Percentiles rank a stretch among this genome's conserved stretches.
These are phyloP conservation scores for Nicotiana otophora DNA, from an alignment of 257 asterid genomes.

Conservation along the genomic window DNA sequence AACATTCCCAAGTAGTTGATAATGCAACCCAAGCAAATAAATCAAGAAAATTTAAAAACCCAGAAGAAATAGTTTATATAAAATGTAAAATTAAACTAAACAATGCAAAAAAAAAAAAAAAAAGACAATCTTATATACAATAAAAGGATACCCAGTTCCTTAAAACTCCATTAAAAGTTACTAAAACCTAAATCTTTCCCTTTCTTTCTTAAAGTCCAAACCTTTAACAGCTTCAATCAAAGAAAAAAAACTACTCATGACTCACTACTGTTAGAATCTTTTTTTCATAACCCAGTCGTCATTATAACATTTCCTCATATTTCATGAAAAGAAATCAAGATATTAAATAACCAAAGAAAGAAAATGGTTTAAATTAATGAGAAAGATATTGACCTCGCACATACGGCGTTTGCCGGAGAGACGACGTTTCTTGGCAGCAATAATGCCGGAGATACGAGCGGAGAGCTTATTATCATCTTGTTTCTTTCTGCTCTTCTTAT, in stretches of 20 bases:
- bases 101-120: too few species aligned
- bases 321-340: not conserved
- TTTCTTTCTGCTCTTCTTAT: constrained; percentile 24
- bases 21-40: too few species aligned
- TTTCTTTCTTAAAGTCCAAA: not conserved
- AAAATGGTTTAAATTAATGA: not conserved
- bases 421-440: constrained; percentile 51
- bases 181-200: not conserved
- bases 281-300: not conserved
- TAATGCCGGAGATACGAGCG: constrained; percentile 36
- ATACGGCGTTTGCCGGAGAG: constrained; percentile 41
- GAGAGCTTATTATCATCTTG: constrained; percentile 26
- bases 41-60: too few species aligned
- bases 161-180: not conserved
- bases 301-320: not conserved
- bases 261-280: not conserved
- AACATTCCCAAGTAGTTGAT: too few species aligned
- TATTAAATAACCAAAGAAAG: not conserved
- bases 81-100: too few species aligned
- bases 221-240: not conserved
- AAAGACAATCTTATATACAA: not conserved
- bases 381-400: constrained; percentile 33
- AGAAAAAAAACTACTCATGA: not conserved
- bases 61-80: too few species aligned
- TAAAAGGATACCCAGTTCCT: not conserved